These are phyloP conservation scores for Apiospora hydei DNA, from an alignment of 2,329 filamentous ascomycete genomes.

Conservation along the genomic window DNA sequence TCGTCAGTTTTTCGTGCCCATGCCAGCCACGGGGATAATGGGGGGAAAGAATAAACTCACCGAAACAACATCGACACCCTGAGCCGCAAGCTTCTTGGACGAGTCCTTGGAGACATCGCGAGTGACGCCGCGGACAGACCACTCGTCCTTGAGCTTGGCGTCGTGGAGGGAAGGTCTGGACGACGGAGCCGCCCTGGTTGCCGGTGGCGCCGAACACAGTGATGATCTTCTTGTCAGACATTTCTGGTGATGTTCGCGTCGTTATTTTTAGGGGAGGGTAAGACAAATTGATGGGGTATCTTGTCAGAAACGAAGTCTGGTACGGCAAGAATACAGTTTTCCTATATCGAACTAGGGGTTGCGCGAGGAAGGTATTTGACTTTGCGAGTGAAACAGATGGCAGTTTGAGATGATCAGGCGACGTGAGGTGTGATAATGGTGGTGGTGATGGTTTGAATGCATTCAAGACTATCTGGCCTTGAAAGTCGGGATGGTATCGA, in stretches of 20 bases:
- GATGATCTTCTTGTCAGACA: constrained; percentile 51
- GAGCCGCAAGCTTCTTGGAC: constrained; percentile 50
- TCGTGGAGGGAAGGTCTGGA: constrained; percentile 48
- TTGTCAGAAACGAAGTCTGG: neutral
- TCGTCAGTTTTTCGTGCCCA: neutral
- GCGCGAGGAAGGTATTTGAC: neutral
- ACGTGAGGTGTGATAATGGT: neutral
- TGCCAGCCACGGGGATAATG: neutral
- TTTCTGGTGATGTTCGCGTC: constrained; percentile 23
- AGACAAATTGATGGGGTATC: neutral
- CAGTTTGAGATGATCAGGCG: neutral
- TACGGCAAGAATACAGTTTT: neutral
- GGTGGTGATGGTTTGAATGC: neutral
- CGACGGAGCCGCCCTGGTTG: constrained; percentile 65
- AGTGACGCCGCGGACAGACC: constrained; percentile 62
- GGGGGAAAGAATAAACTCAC: constrained; percentile 38
- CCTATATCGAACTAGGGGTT: neutral
- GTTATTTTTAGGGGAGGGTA: neutral
- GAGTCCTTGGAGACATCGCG: constrained; percentile 53
- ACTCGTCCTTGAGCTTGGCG: constrained; percentile 53
- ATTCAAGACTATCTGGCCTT: neutral
- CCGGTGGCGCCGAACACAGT: constrained; percentile 67
- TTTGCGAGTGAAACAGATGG: neutral
- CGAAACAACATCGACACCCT: constrained; percentile 58
- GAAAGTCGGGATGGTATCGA: neutral